These are phyloP conservation scores for Pseudogymnoascus sp. DNA, from an alignment of 2,329 filamentous ascomycete species.

Conservation along the genomic window DNA sequence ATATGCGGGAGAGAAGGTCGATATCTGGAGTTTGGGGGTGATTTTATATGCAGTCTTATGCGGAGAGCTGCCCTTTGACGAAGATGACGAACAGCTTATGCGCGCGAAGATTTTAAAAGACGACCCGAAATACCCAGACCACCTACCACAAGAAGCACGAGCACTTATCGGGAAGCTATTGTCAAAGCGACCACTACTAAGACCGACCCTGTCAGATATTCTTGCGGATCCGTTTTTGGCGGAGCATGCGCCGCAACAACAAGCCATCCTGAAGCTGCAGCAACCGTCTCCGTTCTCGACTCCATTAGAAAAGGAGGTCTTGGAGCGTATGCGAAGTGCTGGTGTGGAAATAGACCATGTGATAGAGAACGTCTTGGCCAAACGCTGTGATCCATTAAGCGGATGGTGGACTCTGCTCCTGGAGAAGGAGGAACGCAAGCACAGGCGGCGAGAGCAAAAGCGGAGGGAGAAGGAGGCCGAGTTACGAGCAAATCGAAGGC, in stretches of 20 bases:
- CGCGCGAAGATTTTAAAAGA: constrained; percentile 76
- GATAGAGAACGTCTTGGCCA: constrained; percentile 84
- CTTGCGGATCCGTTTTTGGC: constrained; percentile 79
- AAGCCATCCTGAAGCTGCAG: constrained; percentile 76
- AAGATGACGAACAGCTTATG: constrained; percentile 84
- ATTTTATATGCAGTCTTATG: constrained; percentile 76
- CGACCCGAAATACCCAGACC: constrained; percentile 77
- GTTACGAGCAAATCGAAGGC: constrained; percentile 64
- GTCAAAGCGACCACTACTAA: constrained; percentile 78
- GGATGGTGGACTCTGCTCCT: constrained; percentile 95
- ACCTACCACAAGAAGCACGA: constrained; percentile 68
- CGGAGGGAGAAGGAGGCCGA: constrained; percentile 78
- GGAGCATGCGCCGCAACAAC: constrained; percentile 79
- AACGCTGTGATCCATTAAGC: constrained; percentile 80
- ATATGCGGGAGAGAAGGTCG: constrained; percentile 95
- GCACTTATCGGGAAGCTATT: constrained; percentile 70
- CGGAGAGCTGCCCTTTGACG: constrained; percentile 87
- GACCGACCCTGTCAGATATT: constrained; percentile 77
- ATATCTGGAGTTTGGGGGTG: constrained; percentile 86
- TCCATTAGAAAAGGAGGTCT: constrained; percentile 75
- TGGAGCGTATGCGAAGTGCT: constrained; percentile 86
- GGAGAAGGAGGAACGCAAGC: constrained; percentile 90
- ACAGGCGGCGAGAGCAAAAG: constrained; percentile 68
- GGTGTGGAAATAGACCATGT: constrained; percentile 91
- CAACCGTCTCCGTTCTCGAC: constrained; percentile 79